Base-by-base conservation (phyloP, 2,329 filamentous ascomycete genomes). In the Escovopsis sp. region DNA sequence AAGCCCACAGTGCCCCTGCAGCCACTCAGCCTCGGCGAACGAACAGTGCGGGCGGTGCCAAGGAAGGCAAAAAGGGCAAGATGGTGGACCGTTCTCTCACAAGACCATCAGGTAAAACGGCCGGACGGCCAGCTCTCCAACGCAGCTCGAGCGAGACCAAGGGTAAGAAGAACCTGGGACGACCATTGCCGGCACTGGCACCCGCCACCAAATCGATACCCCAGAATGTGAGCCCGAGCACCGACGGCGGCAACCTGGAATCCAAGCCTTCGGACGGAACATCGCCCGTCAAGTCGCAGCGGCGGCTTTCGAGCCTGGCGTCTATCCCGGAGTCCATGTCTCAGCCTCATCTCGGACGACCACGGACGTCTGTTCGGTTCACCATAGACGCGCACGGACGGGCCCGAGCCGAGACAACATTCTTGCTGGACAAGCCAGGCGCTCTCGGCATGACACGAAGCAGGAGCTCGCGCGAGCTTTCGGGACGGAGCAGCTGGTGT, bases 301-400 rank as follows among this genome's bases (percentile, higher is more conserved):
- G 66, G 38, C 67, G 70, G 11, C 55, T 75, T 6, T 65, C 70
- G 3, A 69, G 68, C 42, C 58, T 77, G 11, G 68, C 65, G 1
- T 75, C 75, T 1, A 80, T 80, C 28, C 74, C 75, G 0, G 77
- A 80, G 53, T 58, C 65, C 10, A 48, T 56, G 18, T 54, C 62
- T 2, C 59, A 62, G 15, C 39, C 45, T 7, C 45, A 46, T 4
- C 40, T 47, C 9, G 30, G 23, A 2, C 61, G 65, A 40, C 65
- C 67, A 33, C 65, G 72, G 35, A 70, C 73, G 1, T 70, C 75
- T 36, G 73, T 80, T 6, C 75, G 72, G 50, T 77, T 81, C 47
- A 76, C 68, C 12, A 78, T 81, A 47, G 76, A 80, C 51, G 65
- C 72, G n/a, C 69, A 70, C 42, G 77, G 77, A 19, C 67, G 74